Evolutionary conservation across 148 eudicot species (phyloP), one percentile per base, ranked within the genome.

Genomic region (Chenopodium album): DNA sequence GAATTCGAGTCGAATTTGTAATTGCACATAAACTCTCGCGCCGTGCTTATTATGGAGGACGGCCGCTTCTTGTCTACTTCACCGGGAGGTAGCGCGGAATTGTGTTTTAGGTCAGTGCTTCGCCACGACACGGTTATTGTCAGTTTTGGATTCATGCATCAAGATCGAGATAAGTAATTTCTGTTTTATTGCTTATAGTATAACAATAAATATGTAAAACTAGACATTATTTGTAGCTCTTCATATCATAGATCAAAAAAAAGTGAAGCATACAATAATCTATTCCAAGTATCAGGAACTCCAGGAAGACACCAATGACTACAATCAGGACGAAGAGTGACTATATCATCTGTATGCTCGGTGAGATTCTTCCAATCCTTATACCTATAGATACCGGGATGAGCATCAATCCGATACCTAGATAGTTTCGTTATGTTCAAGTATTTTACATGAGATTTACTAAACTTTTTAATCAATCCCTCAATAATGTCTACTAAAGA

Each of bases 251-350:
- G 2, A 34, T 62, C 56, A 20, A 37, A 77, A 5, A 82, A 71
- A 70, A 88, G 73, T 32, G 59, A 80, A n/a, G 86, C 81, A 82
- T 85, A 88, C 16, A 86, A 68, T 17, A 88, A 63, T 65, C 76
- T 75, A 71, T 88, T 86, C 89, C 90, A 86, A 4, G 90, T 88
- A 82, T 88, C 90, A 2, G 88, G 88, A 41, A 85, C 56, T 10
- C 86, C 85, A 31, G 90, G 88, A 7, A 88, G 81, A 71, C 90
- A 88, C 90, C 90, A 88, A 71, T 88, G 88, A 76, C 85, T 88
- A 76, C 90, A 88, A 71, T 88, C 90, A 7, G 73, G 78, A 71
- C n/a, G 29, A 34, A 70, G 3, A 47, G 48, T 4, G 4, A 77
- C 7, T 50, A 79, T 77, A 8, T 62, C 29, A 16, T 17, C 65